Evolutionary conservation across 306 rosid species (phyloP).

Genomic region (Benincasa hispida): DNA sequence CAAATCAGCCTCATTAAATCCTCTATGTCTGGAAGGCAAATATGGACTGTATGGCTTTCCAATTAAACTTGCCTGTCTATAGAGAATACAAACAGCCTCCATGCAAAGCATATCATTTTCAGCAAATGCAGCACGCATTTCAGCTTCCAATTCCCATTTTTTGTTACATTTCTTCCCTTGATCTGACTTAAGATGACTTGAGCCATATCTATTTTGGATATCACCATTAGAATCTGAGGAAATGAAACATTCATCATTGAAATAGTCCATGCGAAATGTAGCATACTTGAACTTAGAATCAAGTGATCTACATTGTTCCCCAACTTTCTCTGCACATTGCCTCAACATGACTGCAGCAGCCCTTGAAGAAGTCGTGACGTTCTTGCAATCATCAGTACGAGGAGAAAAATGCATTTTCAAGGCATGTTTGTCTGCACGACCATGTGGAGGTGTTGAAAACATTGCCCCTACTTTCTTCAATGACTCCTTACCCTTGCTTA

Average conservation of each 20-base stretch:
- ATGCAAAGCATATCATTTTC: slow-evolving; percentile 9
- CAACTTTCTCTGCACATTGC: not conserved
- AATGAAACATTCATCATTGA: slow-evolving; percentile 2
- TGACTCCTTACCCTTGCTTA: not conserved
- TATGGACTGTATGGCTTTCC: not conserved
- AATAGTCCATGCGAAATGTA: not conserved
- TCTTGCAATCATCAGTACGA: not conserved
- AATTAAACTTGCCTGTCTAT: not conserved
- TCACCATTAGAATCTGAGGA: slow-evolving; percentile 3
- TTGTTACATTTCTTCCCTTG: not conserved
- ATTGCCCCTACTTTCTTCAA: not conserved
- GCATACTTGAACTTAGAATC: not conserved
- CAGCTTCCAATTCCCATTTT: slow-evolving; percentile 1
- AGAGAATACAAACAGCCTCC: slow-evolving; percentile 12
- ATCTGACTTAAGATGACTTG: not conserved
- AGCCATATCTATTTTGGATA: not conserved
- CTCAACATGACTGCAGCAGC: not conserved
- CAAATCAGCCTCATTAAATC: slow-evolving; percentile 5
- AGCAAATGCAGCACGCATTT: slow-evolving; percentile 13
- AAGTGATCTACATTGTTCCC: not conserved
- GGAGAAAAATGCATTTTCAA: not conserved
- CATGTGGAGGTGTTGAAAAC: not conserved
- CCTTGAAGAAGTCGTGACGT: not conserved
- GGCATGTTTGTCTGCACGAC: not conserved
- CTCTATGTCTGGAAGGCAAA: not conserved